Conservation (phyloP, 2,329 filamentous ascomycete genomes). For the Colletotrichum eleusines region DNA sequence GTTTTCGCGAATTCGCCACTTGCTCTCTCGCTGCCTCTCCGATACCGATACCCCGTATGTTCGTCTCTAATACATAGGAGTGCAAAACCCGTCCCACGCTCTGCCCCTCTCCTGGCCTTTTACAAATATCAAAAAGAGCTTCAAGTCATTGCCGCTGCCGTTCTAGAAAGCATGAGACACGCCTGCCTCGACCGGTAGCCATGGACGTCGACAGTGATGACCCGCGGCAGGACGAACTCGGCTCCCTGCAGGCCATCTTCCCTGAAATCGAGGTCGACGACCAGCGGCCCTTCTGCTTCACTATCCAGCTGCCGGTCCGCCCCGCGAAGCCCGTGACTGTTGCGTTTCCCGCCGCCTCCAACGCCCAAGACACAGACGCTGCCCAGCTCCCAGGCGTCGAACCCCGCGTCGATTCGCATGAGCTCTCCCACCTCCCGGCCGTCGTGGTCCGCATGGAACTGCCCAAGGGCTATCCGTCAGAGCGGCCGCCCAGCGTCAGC, state of each 20-base stretch:
- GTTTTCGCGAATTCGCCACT: conserved; percentile 29
- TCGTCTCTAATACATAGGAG: conserved; percentile 14
- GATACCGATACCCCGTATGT: conserved; percentile 20
- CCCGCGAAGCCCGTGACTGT: conserved; percentile 68
- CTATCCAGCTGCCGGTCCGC: conserved; percentile 69
- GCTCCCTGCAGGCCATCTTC: conserved; percentile 72
- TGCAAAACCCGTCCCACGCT: not conserved
- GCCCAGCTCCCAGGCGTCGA: conserved; percentile 34
- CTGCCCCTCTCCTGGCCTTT: not conserved
- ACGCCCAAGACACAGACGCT: conserved; percentile 35
- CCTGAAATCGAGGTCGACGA: conserved; percentile 69
- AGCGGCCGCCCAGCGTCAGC: conserved; percentile 61
- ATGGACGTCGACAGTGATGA: conserved; percentile 60
- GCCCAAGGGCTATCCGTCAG: conserved; percentile 69
- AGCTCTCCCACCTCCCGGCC: conserved; percentile 69
- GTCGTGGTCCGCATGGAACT: conserved; percentile 66
- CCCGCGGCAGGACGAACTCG: conserved; percentile 69
- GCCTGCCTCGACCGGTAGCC: conserved; percentile 32
- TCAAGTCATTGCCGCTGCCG: not conserved
- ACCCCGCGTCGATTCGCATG: conserved; percentile 57
- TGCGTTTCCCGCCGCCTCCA: conserved; percentile 63
- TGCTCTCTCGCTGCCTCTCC: conserved; percentile 7
- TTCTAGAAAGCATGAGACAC: conserved; percentile 32
- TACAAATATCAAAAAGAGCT: not conserved
- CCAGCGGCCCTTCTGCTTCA: conserved; percentile 61